A percentile compares a stretch with the other conserved stretches of the same genome.
Conservation (phyloP, 2,329 filamentous ascomycete genomes). For the Sphaerulina musiva region DNA sequence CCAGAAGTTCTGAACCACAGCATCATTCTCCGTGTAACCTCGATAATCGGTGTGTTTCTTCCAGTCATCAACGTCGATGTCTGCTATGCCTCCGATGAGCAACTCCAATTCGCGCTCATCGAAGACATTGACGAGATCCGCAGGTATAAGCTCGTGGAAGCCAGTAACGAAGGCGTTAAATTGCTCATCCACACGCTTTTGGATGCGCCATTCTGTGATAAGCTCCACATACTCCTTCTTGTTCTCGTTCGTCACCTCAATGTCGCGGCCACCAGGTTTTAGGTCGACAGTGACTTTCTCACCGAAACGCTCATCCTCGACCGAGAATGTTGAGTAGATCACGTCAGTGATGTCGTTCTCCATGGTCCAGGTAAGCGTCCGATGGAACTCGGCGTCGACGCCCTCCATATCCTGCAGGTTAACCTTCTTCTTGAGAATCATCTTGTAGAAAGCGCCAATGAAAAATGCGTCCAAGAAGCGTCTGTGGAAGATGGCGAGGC, state of each 20-base stretch:
- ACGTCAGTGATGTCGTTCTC: constrained; percentile 97
- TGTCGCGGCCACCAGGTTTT: constrained; percentile 81
- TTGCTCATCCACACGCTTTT: constrained; percentile 96
- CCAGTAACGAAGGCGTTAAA: constrained; percentile 97
- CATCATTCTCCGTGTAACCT: constrained; percentile 94
- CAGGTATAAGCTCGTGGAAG: constrained; percentile 94
- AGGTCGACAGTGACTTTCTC: constrained; percentile 91
- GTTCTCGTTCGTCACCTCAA: constrained; percentile 96
- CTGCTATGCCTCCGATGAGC: constrained; percentile 96
- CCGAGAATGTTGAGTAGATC: constrained; percentile 90
- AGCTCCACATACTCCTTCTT: constrained; percentile 99
- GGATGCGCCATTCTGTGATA: constrained; percentile 98
- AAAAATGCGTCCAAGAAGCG: constrained; percentile 98
- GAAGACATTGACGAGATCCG: constrained; percentile 95
- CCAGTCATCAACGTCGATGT: constrained; percentile 99
- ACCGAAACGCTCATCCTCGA: constrained; percentile 94
- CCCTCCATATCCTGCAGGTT: constrained; percentile 94
- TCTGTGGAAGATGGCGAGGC: constrained; percentile 94
- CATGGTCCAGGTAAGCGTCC: constrained; percentile 93
- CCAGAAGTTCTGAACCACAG: constrained; percentile 98
- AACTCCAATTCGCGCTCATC: constrained; percentile 95
- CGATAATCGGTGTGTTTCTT: constrained; percentile 99
- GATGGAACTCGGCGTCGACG: constrained; percentile 95
- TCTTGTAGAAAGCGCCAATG: constrained; percentile 98
- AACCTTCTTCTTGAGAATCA: constrained; percentile 93